Base-by-base conservation (phyloP, 139 green algal genomes). In the Microglena sp. region DNA sequence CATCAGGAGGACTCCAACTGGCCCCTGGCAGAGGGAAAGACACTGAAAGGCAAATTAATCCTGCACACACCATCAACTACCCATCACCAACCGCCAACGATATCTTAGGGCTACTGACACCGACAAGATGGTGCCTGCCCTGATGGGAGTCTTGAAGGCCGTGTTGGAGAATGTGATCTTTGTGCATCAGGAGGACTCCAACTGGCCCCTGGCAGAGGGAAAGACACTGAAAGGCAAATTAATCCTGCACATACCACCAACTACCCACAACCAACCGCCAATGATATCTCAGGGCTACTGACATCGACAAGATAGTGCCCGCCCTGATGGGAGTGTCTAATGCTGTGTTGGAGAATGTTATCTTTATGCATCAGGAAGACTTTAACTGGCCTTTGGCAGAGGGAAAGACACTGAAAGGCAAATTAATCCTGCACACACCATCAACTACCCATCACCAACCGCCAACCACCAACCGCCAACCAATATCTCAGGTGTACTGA, bases 301-400 rank as follows among this genome's bases (percentile, higher is more conserved):
- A 99, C 70, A 95, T 99, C 29, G 91, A 99, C 77, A 69, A 78
- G 1, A 79, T 89, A 55, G 82, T 99, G 50, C 91, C 92, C 3
- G 66, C 45, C 1, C 71, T 98, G 21, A 99, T 99, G 94, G 90
- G 90, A 2, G 92, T 98, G 27, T 88, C 71, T 29, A 95, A 97
- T 80, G 81, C 81, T 28, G 70, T 87, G 56, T 79, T 99, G 64
- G 93, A 98, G 60, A 96, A 95, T 66, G 94, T 99, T 26, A 94
- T 99, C 43, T 99, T 99, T 69, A 93, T 99, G 45, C 94, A 99
- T 75, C 92, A 98, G 73, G 93, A 99, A 66, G 94, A 98, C 24
- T 87, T 79, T 64, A 97, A 95, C 77, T 99, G 94, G 93, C 94
- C 94, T 5, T 81, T 99, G 56, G 82, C 82, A 2, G 94, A 99